Conservation (phyloP, 2,329 filamentous ascomycete genomes). For the Trichoderma atroviride region DNA sequence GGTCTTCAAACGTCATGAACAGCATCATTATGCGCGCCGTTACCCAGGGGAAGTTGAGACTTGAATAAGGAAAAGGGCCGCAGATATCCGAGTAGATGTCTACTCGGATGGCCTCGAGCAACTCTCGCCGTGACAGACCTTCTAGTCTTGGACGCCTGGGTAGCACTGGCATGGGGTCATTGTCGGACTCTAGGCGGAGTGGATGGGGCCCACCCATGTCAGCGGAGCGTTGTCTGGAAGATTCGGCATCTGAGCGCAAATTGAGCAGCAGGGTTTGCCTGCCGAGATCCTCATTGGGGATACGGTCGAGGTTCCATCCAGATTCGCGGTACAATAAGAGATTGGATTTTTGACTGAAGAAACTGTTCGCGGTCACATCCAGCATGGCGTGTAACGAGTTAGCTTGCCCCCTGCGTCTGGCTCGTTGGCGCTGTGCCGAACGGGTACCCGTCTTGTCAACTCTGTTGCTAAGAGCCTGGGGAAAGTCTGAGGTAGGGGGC, state of each 20-base stretch:
- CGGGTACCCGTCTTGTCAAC: conserved; percentile 12
- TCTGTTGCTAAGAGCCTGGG: conserved; percentile 21
- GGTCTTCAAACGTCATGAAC: not conserved
- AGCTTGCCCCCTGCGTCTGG: not conserved
- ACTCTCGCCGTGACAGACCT: not conserved
- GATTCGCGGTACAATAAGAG: conserved; percentile 38
- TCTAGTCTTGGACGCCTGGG: conserved; percentile 26
- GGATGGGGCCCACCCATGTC: not conserved
- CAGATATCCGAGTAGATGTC: not conserved
- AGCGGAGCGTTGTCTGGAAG: not conserved
- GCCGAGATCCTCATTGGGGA: conserved; percentile 40
- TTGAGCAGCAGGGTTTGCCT: conserved; percentile 32
- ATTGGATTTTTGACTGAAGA: conserved; percentile 41
- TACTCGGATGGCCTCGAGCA: not conserved
- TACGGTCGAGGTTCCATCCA: conserved; percentile 41
- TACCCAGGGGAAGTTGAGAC: not conserved
- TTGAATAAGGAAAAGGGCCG: not conserved
- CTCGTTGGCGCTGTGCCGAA: not conserved
- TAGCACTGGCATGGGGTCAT: not conserved
- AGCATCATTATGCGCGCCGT: not conserved
- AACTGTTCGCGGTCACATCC: conserved; percentile 29
- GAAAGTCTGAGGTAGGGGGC: not conserved
- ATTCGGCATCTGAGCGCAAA: conserved; percentile 29
- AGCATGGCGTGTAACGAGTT: not conserved
- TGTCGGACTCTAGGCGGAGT: conserved; percentile 27